Evolutionary conservation across 805 yeast genomes (phyloP), one percentile per base, ranked within the genome.

Genomic region (Suhomyces vadensis): DNA sequence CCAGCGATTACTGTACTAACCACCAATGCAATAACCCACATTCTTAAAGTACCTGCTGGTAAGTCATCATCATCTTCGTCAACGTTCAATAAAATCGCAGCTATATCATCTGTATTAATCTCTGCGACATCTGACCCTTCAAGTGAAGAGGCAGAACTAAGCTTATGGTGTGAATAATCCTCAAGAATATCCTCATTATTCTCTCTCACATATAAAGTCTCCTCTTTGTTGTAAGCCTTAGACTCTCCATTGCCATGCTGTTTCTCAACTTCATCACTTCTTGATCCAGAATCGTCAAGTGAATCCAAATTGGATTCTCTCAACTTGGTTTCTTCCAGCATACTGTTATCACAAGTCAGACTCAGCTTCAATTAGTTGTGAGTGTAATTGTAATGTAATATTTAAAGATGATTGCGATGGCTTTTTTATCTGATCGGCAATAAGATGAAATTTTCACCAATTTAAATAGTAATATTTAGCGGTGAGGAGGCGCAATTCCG

Each of bases 1-100:
- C 60, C 62, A 5, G 60, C 52, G 21, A 57, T 53, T 8, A 58
- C 53, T n/a, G 50, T 14, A 7, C 33, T 29, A 7, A 29, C 33
- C 19, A 29, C 33, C 33, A 29, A 29, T 8, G 33, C 33, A 29
- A 29, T 29, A 5, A 29, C 33, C 20, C 20, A 16, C 33, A 29
- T 29, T 29, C 33, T 29, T 29, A 29, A 16, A 9, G 33, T 29
- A 16, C 33, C 14, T 2, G 19, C 9, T 16, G 33, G 33, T 20
- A 29, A 8, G 33, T 29, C 33, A 3, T n/a, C 5, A 29, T 14
- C 19, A 16, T 29, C 20, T 29, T 29, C 33, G 6, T 29, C 33
- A 8, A 20, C 11, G 5, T 8, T 29, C 33, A 29, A 29, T 20
- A 29, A 29, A 29, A 29, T 29, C 3, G 33, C 33, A 29, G 33